These are phyloP conservation scores for Lindgomyces ingoldianus DNA, from an alignment of 495 filamentous ascomycete genomes.

Conservation along the genomic window DNA sequence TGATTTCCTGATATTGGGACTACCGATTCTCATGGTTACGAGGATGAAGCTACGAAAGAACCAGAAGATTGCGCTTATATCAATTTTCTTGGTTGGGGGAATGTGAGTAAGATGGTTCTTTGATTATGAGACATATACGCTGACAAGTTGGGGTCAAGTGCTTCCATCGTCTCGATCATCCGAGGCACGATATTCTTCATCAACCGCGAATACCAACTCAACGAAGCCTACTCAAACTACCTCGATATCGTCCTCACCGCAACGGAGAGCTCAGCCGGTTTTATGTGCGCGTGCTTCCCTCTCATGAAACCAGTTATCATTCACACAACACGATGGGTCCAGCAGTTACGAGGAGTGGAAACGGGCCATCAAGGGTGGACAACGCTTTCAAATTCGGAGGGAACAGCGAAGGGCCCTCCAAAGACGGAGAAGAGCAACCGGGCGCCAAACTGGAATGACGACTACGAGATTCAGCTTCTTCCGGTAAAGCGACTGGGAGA, in stretches of 20 bases:
- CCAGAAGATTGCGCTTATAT: slow-evolving; percentile 1
- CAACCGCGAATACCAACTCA: slow-evolving; percentile 2
- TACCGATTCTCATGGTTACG: not conserved
- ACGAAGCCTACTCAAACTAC: slow-evolving; percentile 12
- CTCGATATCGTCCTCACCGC: slow-evolving; percentile 3
- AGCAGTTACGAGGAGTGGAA: not conserved
- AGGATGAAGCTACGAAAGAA: not conserved
- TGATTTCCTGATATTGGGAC: slow-evolving; percentile 1
- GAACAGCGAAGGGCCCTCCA: not conserved
- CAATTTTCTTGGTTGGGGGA: slow-evolving; percentile 1
- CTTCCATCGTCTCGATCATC: slow-evolving; percentile 1
- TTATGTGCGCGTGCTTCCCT: slow-evolving; percentile 7
- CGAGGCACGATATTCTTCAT: not conserved
- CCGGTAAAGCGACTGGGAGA: not conserved
- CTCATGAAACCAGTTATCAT: slow-evolving; percentile 4
- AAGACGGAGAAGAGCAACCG: not conserved
- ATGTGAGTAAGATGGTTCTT: slow-evolving; percentile 1
- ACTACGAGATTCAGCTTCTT: not conserved
- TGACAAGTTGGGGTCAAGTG: no score
- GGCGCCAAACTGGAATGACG: not conserved
- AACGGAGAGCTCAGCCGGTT: slow-evolving; percentile 1
- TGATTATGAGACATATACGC: no score
- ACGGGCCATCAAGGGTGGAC: not conserved
- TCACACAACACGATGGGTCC: not conserved
- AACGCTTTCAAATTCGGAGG: not conserved